Conservation (phyloP, 2,329 filamentous ascomycete genomes). For the Epichloe coenophiala region DNA sequence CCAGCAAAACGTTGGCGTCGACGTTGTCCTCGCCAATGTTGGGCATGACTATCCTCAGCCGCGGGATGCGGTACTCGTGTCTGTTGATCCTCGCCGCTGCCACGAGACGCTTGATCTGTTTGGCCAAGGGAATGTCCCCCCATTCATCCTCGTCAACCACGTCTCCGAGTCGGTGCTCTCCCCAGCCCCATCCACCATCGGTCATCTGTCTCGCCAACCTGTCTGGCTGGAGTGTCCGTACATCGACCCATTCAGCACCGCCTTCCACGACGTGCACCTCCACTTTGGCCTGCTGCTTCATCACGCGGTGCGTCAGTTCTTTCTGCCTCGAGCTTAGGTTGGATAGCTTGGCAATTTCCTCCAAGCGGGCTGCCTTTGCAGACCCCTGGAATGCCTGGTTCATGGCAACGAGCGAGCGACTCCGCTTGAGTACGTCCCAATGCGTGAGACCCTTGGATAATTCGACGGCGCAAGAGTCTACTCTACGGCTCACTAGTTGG, state of each 20-base stretch:
- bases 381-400: constrained; percentile 22
- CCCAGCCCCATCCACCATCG: constrained; percentile 29
- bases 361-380: constrained; percentile 12
- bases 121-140: constrained; percentile 19
- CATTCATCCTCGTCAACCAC: constrained; percentile 20
- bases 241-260: constrained; percentile 21
- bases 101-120: constrained; percentile 19
- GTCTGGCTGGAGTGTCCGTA: constrained; percentile 17
- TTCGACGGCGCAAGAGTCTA: constrained; percentile 14
- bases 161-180: constrained; percentile 19
- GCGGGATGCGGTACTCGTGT: constrained; percentile 23
- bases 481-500: constrained; percentile 7
- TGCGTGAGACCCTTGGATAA: constrained; percentile 12
- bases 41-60: constrained; percentile 22
- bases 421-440: constrained; percentile 22
- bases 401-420: constrained; percentile 16
- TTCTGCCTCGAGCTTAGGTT: constrained; percentile 13
- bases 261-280: constrained; percentile 23
- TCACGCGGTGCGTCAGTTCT: constrained; percentile 15
- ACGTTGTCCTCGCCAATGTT: constrained; percentile 16
- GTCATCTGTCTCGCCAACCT: constrained; percentile 26
- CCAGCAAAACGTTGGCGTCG: constrained; percentile 20
- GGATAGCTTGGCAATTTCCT: constrained; percentile 11
- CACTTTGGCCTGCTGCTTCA: constrained; percentile 21
- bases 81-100: constrained; percentile 23